Base-by-base conservation (phyloP, 495 filamentous ascomycete species). In the Xylona heveae region DNA sequence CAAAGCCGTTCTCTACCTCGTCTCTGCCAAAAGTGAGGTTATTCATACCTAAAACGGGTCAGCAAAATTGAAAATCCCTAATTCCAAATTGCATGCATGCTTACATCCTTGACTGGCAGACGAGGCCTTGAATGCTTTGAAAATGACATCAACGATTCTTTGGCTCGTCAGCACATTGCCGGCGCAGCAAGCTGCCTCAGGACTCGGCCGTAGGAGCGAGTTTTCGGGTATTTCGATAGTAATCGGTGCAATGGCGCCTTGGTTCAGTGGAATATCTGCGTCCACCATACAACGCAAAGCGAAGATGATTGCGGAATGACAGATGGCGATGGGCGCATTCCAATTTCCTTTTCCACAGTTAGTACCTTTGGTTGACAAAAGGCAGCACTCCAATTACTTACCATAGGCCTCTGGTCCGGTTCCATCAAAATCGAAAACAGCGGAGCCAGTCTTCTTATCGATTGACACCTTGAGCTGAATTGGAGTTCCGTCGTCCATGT, bases 211-310 rank as follows among this genome's bases (percentile, higher is more conserved):
- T 9, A 52, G 37, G 4, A 52, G 27, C 1, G 22, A 37, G 29
- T 27, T 24, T 5, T 39, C 10, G 1, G 48, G 48, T 30, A 45
- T 38, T 1, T 13, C 28, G 27, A 52, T 25, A 10, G 28, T 20
- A 13, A 49, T 47, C 0, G 46, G 44, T 0, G 18, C 13, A n/a
- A 52, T 28, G 22, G 36, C 38, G 23, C 48, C 48, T 41, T 52
- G 37, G 28, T 52, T 49, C 0, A 51, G 34, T 5, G 46, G 46
- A 16, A 51, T 47, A 8, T 49, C 46, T 4, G 19, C 4, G 28
- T 34, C 27, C 10, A 51, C 31, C 3, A 51, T 27, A 16, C 36
- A 46, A 10, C 47, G 45, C 3, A 48, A 38, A 8, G 28, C 24
- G 29, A 40, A 50, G 30, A 50, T 45, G 18, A 41, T 45, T 1